Base-by-base conservation (phyloP, 176 grass and related monocot species). In the Raddia distichophylla region DNA sequence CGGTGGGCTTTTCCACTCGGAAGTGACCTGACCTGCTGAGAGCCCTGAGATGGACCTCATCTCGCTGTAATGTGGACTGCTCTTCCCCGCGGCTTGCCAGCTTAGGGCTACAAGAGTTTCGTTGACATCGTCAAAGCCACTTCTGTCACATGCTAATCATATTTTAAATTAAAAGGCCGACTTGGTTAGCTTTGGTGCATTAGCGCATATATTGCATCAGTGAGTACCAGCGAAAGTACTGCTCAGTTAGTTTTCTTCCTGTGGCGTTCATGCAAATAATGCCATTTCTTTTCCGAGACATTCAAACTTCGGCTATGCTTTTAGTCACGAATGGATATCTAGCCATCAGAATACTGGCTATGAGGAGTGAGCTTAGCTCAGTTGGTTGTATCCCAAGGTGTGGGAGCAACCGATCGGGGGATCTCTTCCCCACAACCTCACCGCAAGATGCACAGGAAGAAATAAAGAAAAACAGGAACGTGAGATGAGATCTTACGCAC, bases 51-150 rank as follows among this genome's bases (percentile, higher is more conserved):
- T 5, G 37, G 37, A 2, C 37, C 37, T 40, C 37, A 40, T 5
- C 47, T 64, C 46, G 62, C 74, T 57, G 73, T 22, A 32, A 8
- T 7, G 10, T 61, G 45, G 64, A 64, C 60, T 16, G 47, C 8
- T 33, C 47, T 51, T 57, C 70, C 63, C 87, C 55, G 76, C 87
- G 82, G 63, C 62, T 83, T 88, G 87, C 82, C 55, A 69, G 69
- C 82, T 79, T 73, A 62, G 27, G 57, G 22, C 69, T 65, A 20
- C 14, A 40, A 5, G 58, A 20, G 35, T 6, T 20, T 56, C 42
- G 51, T 88, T 88, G 86, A 88, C 86, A 44, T 60, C 76, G 86
- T 88, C 86, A 80, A 80, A 74, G 33, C 54, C 2, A 48, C 46
- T 69, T 69, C 40, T 48, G 53, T 69, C 45, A 71, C 16, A 35